Evolutionary conservation across 305 asterid genomes (phyloP), one percentile per base, ranked within the genome.

Genomic region (Withania somnifera): DNA sequence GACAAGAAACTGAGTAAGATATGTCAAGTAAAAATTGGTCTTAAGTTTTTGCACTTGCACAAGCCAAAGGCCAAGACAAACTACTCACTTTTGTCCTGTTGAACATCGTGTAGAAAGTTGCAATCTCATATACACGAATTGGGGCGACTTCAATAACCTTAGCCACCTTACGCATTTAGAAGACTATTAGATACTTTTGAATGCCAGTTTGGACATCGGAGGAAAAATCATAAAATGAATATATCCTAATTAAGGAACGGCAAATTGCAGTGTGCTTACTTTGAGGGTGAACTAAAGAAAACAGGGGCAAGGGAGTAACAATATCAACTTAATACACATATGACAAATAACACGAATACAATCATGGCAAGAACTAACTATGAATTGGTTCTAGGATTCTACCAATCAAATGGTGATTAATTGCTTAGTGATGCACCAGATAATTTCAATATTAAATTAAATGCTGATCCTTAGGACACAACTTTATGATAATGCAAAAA

Each of bases 41-140:
- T 20, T 63, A 42, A 28, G 17, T 17, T 15, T 69, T 82, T 80
- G 82, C 56, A 80, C 81, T 19, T 51, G 52, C 57, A 64, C 76
- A 51, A 77, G 32, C 17, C 58, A 45, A 73, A 73, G 38, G 38
- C 75, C 68, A 57, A 78, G 52, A 60, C 61, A 20, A 73, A 56
- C 20, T 75, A 83, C 88, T 88, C 84, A 96, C 99, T 97, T 93
- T 94, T 80, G 94, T 53, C 68, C 98, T 87, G 86, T 96, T 96
- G 90, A 96, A 96, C 99, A 93, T 96, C 19, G 99, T 94, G 84
- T 96, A 96, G 91, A 96, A 96, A 84, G 97, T 96, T 80, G 94
- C 99, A 68, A 94, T 98, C 88, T 96, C 98, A 83, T 89, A 96
- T n/a, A 96, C 99, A 82, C 99, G 98, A 87, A 96, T 96, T 7